Base-by-base conservation (phyloP, 805 yeast genomes). In the Cyberlindnera xylosilytica region DNA sequence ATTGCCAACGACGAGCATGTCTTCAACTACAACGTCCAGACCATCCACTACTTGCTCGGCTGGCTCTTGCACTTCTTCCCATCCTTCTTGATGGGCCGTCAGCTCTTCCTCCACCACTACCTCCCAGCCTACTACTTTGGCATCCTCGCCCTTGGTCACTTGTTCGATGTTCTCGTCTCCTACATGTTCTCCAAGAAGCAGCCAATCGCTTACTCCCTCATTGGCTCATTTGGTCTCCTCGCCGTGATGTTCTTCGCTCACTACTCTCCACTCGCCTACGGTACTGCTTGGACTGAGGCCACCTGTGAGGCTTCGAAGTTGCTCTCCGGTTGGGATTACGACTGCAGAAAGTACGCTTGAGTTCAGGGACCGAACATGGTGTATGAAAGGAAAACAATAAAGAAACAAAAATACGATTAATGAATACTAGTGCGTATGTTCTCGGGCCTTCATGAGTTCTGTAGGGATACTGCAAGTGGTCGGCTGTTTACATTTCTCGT, bases 71-170 rank as follows among this genome's bases (percentile, higher is more conserved):
- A 87, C 63, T 83, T 76, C 59, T 60, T 72, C 41, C 95, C 95
- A 52, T 85, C 87, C 40, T 82, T 77, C 65, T 68, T 90, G 45
- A 90, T 90, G 98, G 89, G 81, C 19, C 81, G 98, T 68, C 97
- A 90, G 68, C 66, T 90, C 65, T 90, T 91, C 70, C 70, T 90
- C 61, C 98, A 90, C 64, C 98, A 90, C 65, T 91, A 91, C 64
- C 68, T 93, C 52, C 97, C 97, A 43, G 87, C 98, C 2, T 76
- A 87, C 40, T 93, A 88, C 68, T 93, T 93, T 65, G 93, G 88
- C 36, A 71, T 87, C 41, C 70, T 87, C 50, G 87, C 83, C 3
- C 68, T 87, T 39, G 86, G 85, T n/a, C 90, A 84, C 48, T 68
- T 74, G 41, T 65, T 81, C 36, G 86, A 82, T 50, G 63, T 79